Percentiles rank a stretch among this genome's conserved stretches.
Conservation (phyloP, 176 grass and related monocot genomes). For the Carex cristatella region DNA sequence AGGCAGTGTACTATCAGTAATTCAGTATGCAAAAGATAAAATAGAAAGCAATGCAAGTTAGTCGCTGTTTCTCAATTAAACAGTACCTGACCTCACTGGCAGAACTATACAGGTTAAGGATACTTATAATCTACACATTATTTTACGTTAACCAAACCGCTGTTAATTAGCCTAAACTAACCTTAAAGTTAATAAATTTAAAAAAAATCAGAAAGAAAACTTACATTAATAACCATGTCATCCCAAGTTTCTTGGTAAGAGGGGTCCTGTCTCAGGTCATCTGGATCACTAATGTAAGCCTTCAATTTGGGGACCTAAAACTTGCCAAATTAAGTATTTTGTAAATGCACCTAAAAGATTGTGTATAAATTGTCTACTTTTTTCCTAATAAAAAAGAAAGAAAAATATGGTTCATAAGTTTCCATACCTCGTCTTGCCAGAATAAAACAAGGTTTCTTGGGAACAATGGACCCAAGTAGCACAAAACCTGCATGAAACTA, state of each 20-base stretch:
- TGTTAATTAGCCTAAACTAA: neutral
- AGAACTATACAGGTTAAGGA: neutral
- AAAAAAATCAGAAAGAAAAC: conserved; percentile 21
- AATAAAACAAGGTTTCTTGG: conserved; percentile 85
- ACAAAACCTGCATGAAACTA: conserved; percentile 54
- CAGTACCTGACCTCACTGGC: neutral
- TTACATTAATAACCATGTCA: conserved; percentile 96
- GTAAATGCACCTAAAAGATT: conserved; percentile 40
- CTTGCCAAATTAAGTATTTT: conserved; percentile 77
- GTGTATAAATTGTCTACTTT: neutral
- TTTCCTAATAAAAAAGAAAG: neutral
- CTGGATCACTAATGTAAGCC: conserved; percentile 93
- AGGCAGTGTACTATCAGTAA: neutral
- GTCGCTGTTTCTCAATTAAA: neutral
- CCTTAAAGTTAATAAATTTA: conserved; percentile 9
- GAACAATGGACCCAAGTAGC: conserved; percentile 83
- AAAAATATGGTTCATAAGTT: conserved; percentile 12
- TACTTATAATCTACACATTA: neutral
- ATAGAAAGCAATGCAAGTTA: neutral
- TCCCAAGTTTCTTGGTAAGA: conserved; percentile 98
- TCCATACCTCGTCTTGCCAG: conserved; percentile 97
- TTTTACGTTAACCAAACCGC: neutral
- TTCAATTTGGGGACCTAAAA: conserved; percentile 99
- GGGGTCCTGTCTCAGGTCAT: conserved; percentile 86
- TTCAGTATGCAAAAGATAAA: neutral